Evolutionary conservation across 225 moss, liverwort and hornwort species (phyloP).

Genomic region (Straminergon stramineum): DNA sequence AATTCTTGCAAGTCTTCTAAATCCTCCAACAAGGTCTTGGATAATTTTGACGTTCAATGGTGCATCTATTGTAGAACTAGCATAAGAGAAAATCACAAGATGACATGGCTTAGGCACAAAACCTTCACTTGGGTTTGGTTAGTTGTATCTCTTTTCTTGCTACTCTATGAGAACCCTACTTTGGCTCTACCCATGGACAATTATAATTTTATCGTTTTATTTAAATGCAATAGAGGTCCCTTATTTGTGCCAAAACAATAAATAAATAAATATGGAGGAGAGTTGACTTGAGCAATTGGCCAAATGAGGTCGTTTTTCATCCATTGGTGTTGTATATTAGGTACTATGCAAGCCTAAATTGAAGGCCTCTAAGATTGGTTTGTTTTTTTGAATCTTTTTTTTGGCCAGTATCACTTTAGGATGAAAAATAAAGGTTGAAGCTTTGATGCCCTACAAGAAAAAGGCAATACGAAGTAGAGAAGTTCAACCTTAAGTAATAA

Average conservation of each 20-base stretch:
- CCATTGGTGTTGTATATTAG: background rate
- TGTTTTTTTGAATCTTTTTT: background rate
- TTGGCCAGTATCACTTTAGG: background rate
- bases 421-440: background rate
- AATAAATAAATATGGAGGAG: background rate
- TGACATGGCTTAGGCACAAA: background rate
- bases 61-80: no score
- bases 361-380: background rate
- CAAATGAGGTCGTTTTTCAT: background rate
- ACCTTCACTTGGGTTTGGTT: rapidly evolving
- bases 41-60: rapidly evolving
- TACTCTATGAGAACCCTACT: rapidly evolving
- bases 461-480: background rate
- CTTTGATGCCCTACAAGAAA: background rate
- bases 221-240: rapidly evolving
- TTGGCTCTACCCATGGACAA: rapidly evolving
- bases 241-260: no score
- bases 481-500: rapidly evolving
- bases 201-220: background rate
- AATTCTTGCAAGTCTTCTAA: background rate
- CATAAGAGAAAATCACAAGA: background rate
- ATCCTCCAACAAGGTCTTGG: rapidly evolving
- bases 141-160: rapidly evolving
- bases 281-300: background rate
- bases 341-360: background rate